Conservation (phyloP, 805 yeast species). For the Ascoidea asiatica region DNA sequence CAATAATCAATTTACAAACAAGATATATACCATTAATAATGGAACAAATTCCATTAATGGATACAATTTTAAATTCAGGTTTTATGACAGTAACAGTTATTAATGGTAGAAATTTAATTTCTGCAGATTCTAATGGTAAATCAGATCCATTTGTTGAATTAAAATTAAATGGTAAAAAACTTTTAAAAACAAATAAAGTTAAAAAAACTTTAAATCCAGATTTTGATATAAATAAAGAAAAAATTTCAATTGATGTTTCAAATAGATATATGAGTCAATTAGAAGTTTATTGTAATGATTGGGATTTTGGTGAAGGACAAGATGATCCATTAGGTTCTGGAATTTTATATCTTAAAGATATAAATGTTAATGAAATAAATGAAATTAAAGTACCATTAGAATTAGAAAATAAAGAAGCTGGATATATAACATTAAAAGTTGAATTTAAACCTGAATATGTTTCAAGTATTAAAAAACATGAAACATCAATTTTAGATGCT, state of each 20-base stretch:
- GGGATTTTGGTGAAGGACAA: constrained; percentile 86
- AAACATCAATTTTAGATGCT: constrained; percentile 15
- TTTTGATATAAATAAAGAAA: constrained; percentile 63
- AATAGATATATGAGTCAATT: constrained; percentile 52
- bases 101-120: constrained; percentile 52
- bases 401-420: constrained; percentile 34
- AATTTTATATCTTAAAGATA: constrained; percentile 36
- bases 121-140: constrained; percentile 87
- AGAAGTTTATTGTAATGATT: constrained; percentile 54
- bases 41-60: constrained; percentile 53
- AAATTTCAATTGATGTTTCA: constrained; percentile 35
- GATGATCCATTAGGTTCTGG: constrained; percentile 75
- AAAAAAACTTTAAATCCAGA: constrained; percentile 83
- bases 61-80: constrained; percentile 68
- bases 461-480: constrained; percentile 23
- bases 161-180: constrained; percentile 44
- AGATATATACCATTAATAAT: constrained; percentile 71
- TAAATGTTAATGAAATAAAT: constrained; percentile 42
- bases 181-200: constrained; percentile 63
- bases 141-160: constrained; percentile 84
- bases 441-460: constrained; percentile 64
- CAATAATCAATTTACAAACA: constrained; percentile 42
- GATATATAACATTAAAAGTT: constrained; percentile 45
- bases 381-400: constrained; percentile 37
- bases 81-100: constrained; percentile 44